Base-by-base conservation (phyloP, 164 flowering plant species). In the Magnolia kwangsiensis region DNA sequence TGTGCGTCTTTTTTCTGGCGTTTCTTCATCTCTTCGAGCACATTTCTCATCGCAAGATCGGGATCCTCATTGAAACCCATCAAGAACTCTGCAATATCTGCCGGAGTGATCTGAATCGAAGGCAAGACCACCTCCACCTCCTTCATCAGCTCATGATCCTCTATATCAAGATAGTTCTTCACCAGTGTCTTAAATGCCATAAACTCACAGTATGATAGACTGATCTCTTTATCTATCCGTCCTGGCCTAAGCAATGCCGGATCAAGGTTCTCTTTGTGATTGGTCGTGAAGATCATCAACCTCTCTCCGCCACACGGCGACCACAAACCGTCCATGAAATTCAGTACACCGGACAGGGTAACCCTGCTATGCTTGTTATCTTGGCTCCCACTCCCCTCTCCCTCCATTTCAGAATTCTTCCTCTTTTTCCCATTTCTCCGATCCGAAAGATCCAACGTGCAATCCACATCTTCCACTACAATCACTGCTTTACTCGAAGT, bases 311-410 rank as follows among this genome's bases (percentile, higher is more conserved):
- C 90, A 72, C 88, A 85, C 50, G 91, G 78, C 1, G 93, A 88
- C 95, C 95, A 91, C 6, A 91, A 50, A 7, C 95, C 93, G 75
- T 91, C 95, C 10, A 90, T 86, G 81, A 86, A 89, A 79, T 91
- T 91, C 73, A 91, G 75, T n/a, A 90, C 79, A 18, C 93, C 93
- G 14, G 93, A 91, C 1, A 91, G 88, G 13, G 93, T 89, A 1
- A 88, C 90, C 66, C 19, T 67, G 23, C 79, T 84, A 83, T 63
- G 49, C 82, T 85, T 20, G 82, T 85, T 59, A 74, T 77, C 19
- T 64, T 21, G 80, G 78, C 59, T 74, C 80, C 79, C 74, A 4
- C 58, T 81, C 85, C 18, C 49, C 65, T 1, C 31, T 45, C 68
- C 16, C 37, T 49, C 72, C 37, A 10, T 70, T 66, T 4, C 77